These are phyloP conservation scores for Brassica cretica DNA, from an alignment of 345 rosid genomes.

Conservation along the genomic window DNA sequence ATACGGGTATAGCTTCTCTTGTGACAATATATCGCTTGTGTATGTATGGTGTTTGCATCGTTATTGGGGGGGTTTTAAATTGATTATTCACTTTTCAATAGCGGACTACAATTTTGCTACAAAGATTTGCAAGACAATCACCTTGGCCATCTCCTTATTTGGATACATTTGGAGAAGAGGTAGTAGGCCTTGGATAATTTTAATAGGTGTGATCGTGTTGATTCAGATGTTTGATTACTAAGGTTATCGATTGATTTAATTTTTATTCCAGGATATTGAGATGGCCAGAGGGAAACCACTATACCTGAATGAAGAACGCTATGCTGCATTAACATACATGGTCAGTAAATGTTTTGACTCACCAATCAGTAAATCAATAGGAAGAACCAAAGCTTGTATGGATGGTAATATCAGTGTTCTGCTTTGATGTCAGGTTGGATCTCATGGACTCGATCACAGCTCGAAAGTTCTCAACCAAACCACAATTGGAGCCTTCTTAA, in stretches of 20 bases:
- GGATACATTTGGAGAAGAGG: constrained; percentile 99
- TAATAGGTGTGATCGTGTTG: not conserved
- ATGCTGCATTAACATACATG: constrained; percentile 79
- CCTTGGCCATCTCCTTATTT: constrained; percentile 94
- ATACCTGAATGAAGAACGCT: constrained; percentile 94
- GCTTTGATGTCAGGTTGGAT: constrained; percentile 67
- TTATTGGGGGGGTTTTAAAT: not conserved
- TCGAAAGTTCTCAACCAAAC: constrained; percentile 82
- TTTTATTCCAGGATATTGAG: constrained; percentile 61
- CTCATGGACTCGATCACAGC: constrained; percentile 86
- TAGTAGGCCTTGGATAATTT: constrained; percentile 37
- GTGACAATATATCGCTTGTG: not conserved
- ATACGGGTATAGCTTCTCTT: constrained; percentile 56
- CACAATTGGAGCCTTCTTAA: constrained; percentile 53
- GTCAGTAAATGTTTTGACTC: constrained; percentile 42
- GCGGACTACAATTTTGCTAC: constrained; percentile 82
- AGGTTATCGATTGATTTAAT: not conserved
- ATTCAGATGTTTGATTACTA: not conserved
- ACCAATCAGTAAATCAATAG: not conserved
- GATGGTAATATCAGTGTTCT: constrained; percentile 4
- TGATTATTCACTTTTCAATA: constrained; percentile 31
- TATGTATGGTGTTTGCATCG: constrained; percentile 15
- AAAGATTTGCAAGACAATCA: constrained; percentile 78
- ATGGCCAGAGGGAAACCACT: constrained; percentile 84
- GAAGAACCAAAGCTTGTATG: not conserved